Evolutionary conservation across 805 yeast species (phyloP).

Genomic region (Barnettozyma sucrosica): DNA sequence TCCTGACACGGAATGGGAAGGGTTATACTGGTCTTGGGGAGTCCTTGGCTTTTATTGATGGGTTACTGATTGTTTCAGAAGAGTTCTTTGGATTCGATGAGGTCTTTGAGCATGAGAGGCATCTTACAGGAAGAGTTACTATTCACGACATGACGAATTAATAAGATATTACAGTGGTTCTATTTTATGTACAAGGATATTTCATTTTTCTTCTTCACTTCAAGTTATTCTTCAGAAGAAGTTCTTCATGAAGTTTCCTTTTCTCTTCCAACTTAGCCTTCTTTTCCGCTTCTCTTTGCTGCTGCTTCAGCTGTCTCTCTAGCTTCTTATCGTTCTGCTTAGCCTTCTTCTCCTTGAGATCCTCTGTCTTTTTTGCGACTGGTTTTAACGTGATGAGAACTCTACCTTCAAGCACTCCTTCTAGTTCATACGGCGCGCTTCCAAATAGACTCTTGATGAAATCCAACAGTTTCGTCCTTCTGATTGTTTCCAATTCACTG

Average conservation of each 20-base stretch:
- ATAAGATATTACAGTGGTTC: neutral
- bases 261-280: constrained; percentile 16
- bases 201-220: no score
- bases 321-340: constrained; percentile 16
- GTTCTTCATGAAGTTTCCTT: constrained; percentile 12
- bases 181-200: constrained; percentile 1
- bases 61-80: constrained; percentile 33
- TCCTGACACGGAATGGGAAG: constrained; percentile 3
- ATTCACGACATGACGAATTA: constrained; percentile 11
- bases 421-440: constrained; percentile 23
- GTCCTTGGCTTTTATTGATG: constrained; percentile 27
- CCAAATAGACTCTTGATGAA: constrained; percentile 25
- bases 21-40: constrained; percentile 41
- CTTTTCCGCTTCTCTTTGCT: constrained; percentile 22
- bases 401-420: constrained; percentile 27
- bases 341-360: constrained; percentile 1
- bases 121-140: constrained; percentile 31
- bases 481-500: constrained; percentile 28
- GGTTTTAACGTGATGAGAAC: constrained; percentile 26
- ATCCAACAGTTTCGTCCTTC: constrained; percentile 30
- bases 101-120: constrained; percentile 17
- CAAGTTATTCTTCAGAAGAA: constrained; percentile 4
- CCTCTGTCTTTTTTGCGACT: constrained; percentile 17
- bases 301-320: constrained; percentile 23
- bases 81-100: constrained; percentile 32